Evolutionary conservation across 495 filamentous ascomycete species (phyloP).

Genomic region (Neurospora sp.): DNA sequence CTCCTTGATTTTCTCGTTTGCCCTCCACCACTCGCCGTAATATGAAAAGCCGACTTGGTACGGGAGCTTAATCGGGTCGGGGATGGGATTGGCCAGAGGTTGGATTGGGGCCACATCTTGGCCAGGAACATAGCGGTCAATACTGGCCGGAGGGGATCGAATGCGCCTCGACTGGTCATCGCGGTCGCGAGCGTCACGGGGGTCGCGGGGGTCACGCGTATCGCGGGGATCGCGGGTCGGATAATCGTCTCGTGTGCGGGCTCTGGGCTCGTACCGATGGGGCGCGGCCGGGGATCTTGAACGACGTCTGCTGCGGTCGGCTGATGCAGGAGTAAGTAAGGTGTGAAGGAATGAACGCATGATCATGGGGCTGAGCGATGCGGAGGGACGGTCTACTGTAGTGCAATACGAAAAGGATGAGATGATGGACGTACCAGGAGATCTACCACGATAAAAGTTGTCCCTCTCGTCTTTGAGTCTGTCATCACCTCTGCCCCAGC

Average conservation of each 20-base stretch:
- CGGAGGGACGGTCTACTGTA: background rate
- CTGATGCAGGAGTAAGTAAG: conserved; percentile 16
- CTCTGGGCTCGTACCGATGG: conserved; percentile 61
- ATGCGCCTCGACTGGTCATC: conserved; percentile 46
- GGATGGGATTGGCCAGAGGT: conserved; percentile 59
- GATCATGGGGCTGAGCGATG: background rate
- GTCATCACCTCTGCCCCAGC: conserved; percentile 41
- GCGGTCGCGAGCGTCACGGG: conserved; percentile 41
- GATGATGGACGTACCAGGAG: conserved; percentile 39
- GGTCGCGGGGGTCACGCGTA: background rate
- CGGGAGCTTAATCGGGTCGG: conserved; percentile 74
- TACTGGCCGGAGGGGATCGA: conserved; percentile 55
- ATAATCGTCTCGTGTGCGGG: conserved; percentile 60
- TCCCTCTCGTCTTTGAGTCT: conserved; percentile 41
- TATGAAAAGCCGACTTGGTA: conserved; percentile 95
- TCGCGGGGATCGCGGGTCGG: conserved; percentile 8
- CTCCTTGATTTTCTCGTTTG: conserved; percentile 75
- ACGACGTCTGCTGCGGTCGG: conserved; percentile 43
- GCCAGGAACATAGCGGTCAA: conserved; percentile 93
- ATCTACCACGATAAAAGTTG: conserved; percentile 44
- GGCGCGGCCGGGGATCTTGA: conserved; percentile 64
- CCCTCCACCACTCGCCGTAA: conserved; percentile 94
- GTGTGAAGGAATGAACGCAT: background rate
- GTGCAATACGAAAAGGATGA: conserved; percentile 3
- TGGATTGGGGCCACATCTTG: conserved; percentile 51